phyloP scores from a whole-genome alignment of 179 eudicot genomes.

The Silene noctiflora region DNA sequence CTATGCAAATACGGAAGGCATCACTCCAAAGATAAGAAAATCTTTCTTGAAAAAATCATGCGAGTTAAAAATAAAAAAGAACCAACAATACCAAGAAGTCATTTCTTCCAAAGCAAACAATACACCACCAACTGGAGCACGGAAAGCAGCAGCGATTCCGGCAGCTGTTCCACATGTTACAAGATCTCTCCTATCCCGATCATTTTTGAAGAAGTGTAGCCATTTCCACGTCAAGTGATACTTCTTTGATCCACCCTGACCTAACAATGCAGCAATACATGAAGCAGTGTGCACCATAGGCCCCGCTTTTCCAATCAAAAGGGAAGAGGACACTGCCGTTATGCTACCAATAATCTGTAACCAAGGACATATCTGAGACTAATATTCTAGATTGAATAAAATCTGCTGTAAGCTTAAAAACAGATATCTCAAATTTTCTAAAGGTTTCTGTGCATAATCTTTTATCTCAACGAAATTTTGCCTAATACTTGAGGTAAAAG shows the following conservation, averaged over 20 bases:
- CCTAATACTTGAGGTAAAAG: background rate
- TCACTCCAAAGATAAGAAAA: background rate
- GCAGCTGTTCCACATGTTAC: slow-evolving; percentile 92
- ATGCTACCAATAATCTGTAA: slow-evolving; percentile 81
- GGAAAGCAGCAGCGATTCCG: slow-evolving; percentile 95
- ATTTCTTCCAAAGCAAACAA: slow-evolving; percentile 93
- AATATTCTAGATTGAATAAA: background rate
- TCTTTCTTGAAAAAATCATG: background rate
- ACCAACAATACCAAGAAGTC: slow-evolving; percentile 73
- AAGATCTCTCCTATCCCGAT: slow-evolving; percentile 84
- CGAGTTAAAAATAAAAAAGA: background rate
- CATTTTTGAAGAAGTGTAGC: slow-evolving; percentile 74
- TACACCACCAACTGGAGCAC: slow-evolving; percentile 96
- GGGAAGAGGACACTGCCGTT: slow-evolving; percentile 78
- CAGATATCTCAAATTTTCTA: background rate
- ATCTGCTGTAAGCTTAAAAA: background rate
- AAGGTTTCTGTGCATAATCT: background rate
- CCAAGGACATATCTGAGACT: slow-evolving; percentile 14
- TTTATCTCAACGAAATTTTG: background rate
- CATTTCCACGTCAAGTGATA: slow-evolving; percentile 72
- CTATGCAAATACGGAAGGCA: background rate
- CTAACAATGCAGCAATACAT: slow-evolving; percentile 64
- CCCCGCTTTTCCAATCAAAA: slow-evolving; percentile 86
- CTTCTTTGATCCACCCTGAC: slow-evolving; percentile 86
- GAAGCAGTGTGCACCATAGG: slow-evolving; percentile 91